Conservation (phyloP, 371 early-diverging fungal genomes). For the Mucor circinelloides region DNA sequence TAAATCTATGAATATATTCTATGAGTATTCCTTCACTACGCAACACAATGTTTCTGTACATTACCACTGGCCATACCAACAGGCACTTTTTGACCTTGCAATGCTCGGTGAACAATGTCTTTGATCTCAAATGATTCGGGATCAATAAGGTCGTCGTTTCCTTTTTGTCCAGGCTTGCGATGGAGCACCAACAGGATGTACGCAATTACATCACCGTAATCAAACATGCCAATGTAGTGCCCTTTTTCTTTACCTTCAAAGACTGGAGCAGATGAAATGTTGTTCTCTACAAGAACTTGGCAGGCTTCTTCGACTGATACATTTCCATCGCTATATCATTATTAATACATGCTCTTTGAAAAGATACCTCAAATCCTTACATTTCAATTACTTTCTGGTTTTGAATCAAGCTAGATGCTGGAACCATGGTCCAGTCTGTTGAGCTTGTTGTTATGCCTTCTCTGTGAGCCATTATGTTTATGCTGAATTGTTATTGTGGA, state of each 20-base stretch:
- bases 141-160: constrained; percentile 24
- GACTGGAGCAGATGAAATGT: constrained; percentile 76
- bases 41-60: constrained; percentile 52
- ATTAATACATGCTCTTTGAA: background rate
- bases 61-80: constrained; percentile 64
- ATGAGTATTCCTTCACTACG: constrained; percentile 51
- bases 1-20: constrained; percentile 58
- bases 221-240: constrained; percentile 83
- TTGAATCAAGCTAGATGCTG: constrained; percentile 48
- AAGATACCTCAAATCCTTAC: constrained; percentile 27
- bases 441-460: constrained; percentile 56
- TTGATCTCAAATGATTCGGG: constrained; percentile 51
- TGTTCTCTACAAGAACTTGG: constrained; percentile 39
- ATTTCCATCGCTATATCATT: constrained; percentile 33
- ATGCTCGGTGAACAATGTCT: constrained; percentile 60
- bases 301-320: constrained; percentile 53
- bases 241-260: constrained; percentile 46
- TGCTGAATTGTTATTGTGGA: background rate
- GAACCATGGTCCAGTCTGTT: constrained; percentile 63
- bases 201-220: constrained; percentile 75
- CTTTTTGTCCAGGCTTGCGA: constrained; percentile 16
- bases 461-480: constrained; percentile 36
- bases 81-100: constrained; percentile 60
- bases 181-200: constrained; percentile 45
- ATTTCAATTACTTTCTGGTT: constrained; percentile 60